Conservation (phyloP, 1,139 yeast genomes). For the Nakaseomyces nivariensis region DNA sequence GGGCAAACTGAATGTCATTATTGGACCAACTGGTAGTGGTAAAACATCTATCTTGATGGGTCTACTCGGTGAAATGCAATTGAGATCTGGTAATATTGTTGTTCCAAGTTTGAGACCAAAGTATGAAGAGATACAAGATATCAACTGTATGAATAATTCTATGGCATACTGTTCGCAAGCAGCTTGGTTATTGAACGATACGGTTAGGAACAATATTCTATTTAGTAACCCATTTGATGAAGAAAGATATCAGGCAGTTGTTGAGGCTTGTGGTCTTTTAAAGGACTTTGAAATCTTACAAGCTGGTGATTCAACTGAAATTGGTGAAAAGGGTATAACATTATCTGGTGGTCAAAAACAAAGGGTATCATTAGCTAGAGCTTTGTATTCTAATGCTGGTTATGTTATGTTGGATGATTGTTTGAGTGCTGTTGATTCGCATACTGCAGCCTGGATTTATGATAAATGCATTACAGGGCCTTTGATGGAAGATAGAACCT, state of each 20-base stretch:
- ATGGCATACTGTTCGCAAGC: conserved; percentile 87
- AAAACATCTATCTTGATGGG: conserved; percentile 78
- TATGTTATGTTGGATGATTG: conserved; percentile 79
- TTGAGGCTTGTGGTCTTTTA: conserved; percentile 67
- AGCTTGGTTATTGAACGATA: conserved; percentile 82
- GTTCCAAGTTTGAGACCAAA: conserved; percentile 65
- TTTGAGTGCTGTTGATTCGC: conserved; percentile 86
- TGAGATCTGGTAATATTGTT: conserved; percentile 53
- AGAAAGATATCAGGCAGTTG: conserved; percentile 59
- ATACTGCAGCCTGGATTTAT: conserved; percentile 79
- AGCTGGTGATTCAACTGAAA: conserved; percentile 71
- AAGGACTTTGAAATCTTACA: conserved; percentile 58
- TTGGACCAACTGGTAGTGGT: conserved; percentile 90
- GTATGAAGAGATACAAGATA: conserved; percentile 54
- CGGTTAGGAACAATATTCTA: conserved; percentile 63
- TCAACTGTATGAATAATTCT: conserved; percentile 72
- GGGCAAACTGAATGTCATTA: conserved; percentile 66
- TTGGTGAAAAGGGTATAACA: conserved; percentile 87
- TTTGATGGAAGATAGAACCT: conserved; percentile 66
- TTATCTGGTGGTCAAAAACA: conserved; percentile 92
- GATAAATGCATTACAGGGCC: conserved; percentile 77
- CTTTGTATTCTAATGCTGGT: conserved; percentile 69
- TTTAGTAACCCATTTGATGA: conserved; percentile 63
- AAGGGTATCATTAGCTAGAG: conserved; percentile 84
- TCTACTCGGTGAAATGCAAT: conserved; percentile 78